phyloP scores from a whole-genome alignment of 176 grass and related monocot species.

The Oryza australiensis region DNA sequence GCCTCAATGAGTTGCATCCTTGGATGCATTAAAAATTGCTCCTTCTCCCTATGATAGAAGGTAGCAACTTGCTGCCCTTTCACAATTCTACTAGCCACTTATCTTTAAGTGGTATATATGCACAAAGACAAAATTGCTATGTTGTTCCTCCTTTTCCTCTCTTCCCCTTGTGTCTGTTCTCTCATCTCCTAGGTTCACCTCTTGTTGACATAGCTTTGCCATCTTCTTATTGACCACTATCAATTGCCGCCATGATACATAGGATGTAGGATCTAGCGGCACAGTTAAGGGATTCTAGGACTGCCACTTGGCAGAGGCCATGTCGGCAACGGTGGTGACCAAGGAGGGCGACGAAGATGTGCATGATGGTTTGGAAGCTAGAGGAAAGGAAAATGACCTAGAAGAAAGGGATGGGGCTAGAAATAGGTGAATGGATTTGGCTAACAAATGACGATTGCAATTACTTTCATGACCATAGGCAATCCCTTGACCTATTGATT shows the following conservation, averaged over 20 bases:
- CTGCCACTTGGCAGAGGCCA: not conserved
- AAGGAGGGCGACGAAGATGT: not conserved
- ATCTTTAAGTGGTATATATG: not conserved
- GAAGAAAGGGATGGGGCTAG: not conserved
- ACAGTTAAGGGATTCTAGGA: not conserved
- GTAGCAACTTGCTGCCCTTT: not conserved
- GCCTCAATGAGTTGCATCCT: not conserved
- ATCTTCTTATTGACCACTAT: not conserved
- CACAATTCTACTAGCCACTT: not conserved
- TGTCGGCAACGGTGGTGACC: no score
- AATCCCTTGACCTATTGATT: not conserved
- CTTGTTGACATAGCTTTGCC: not conserved
- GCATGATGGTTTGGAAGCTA: no score
- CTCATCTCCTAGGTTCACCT: not conserved
- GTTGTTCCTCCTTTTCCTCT: not conserved
- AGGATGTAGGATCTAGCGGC: not conserved
- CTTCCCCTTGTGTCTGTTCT: no score
- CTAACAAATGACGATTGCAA: not conserved
- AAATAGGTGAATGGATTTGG: not conserved
- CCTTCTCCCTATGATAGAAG: not conserved
- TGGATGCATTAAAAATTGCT: not conserved
- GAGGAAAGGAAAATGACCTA: not conserved
- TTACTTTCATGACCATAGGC: not conserved
- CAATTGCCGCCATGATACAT: not conserved
- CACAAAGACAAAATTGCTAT: not conserved